Percentiles rank a stretch among this genome's conserved stretches.
phyloP scores from a whole-genome alignment of 1,284 basidiomycete species.

The Mycena sp. region DNA sequence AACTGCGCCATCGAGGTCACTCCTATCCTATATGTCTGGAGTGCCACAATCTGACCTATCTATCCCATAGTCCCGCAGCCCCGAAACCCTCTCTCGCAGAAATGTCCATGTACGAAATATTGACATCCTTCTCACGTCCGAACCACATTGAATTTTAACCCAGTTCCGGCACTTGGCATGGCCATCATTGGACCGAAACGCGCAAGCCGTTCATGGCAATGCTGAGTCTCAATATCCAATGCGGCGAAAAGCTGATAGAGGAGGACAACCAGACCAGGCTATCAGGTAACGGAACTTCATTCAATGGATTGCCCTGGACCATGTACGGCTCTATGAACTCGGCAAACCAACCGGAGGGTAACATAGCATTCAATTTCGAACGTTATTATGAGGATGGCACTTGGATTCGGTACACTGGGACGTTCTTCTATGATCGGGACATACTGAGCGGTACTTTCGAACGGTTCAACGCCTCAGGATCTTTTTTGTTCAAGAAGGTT shows the following conservation, averaged over 20 bases:
- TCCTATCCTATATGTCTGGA: background rate
- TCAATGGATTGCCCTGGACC: background rate
- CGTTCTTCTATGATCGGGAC: background rate
- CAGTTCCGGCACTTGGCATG: constrained; percentile 16
- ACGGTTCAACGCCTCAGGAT: background rate
- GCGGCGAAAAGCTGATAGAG: background rate
- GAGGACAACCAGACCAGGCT: background rate
- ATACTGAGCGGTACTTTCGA: constrained; percentile 9
- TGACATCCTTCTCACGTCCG: background rate
- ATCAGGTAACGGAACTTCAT: background rate
- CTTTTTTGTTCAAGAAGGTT: constrained; percentile 20
- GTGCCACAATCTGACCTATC: background rate
- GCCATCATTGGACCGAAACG: constrained; percentile 18
- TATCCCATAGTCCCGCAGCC: background rate
- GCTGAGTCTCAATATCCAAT: background rate
- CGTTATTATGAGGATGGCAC: constrained; percentile 2
- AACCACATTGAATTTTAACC: background rate
- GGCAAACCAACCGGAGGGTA: background rate
- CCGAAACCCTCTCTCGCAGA: constrained; percentile 1
- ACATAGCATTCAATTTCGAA: background rate
- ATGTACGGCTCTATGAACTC: background rate
- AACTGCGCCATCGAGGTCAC: background rate
- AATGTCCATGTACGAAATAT: constrained; percentile 1
- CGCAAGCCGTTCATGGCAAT: background rate
- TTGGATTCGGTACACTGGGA: constrained; percentile 5